A percentile compares a stretch with the other conserved stretches of the same genome.
Conservation (phyloP, 2,329 filamentous ascomycete species). For the Diplodia scrobiculata region DNA sequence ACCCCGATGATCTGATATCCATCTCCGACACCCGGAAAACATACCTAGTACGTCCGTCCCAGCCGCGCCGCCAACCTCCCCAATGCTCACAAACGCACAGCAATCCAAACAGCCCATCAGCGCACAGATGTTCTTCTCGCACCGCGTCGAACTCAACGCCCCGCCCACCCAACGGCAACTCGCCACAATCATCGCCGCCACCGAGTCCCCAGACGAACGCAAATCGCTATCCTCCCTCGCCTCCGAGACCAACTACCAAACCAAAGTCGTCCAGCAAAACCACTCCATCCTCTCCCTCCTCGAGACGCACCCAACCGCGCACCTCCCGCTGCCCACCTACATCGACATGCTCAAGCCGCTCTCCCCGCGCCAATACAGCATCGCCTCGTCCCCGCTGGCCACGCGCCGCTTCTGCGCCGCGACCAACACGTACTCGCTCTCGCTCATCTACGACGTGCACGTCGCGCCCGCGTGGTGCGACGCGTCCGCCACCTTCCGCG, state of each 20-base stretch:
- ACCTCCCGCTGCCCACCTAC: constrained; percentile 60
- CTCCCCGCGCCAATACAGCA: constrained; percentile 71
- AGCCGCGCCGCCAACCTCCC: neutral
- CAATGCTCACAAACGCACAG: neutral
- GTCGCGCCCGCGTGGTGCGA: constrained; percentile 40
- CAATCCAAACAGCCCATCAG: constrained; percentile 29
- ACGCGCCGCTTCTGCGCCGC: neutral
- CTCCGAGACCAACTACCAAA: neutral
- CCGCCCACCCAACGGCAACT: constrained; percentile 33
- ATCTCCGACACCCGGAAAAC: constrained; percentile 27
- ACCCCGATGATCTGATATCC: constrained; percentile 7
- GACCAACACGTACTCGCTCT: constrained; percentile 49
- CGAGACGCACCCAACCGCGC: constrained; percentile 30
- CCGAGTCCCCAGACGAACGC: constrained; percentile 27
- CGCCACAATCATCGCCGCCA: constrained; percentile 28
- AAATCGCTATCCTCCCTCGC: neutral
- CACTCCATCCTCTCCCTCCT: constrained; percentile 33
- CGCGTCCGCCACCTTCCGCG: constrained; percentile 41
- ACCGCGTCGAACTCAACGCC: constrained; percentile 32
- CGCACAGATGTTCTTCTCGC: constrained; percentile 31
- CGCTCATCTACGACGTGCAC: constrained; percentile 67
- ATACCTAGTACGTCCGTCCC: constrained; percentile 24
- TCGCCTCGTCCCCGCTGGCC: constrained; percentile 68
- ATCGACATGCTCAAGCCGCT: constrained; percentile 71
- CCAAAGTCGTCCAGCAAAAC: constrained; percentile 28